Conservation (phyloP, 169 alveolate genomes). For the Cryptosporidium sp. region DNA sequence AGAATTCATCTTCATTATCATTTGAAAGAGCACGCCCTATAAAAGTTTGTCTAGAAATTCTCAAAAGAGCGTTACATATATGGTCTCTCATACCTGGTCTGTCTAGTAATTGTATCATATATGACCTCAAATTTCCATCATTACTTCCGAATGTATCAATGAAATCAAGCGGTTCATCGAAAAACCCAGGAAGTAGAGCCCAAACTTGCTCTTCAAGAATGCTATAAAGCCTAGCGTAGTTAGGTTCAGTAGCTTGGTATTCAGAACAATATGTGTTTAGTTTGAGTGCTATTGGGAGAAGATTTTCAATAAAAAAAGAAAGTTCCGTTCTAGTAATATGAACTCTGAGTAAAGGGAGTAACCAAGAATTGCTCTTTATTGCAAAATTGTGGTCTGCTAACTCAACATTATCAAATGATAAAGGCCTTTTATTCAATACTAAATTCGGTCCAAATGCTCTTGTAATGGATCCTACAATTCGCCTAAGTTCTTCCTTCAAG, state of each 20-base stretch:
- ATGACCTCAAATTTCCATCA: not conserved
- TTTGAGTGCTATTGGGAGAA: constrained; percentile 58
- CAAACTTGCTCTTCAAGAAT: constrained; percentile 71
- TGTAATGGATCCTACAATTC: constrained; percentile 49
- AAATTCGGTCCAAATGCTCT: constrained; percentile 66
- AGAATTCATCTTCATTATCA: not conserved
- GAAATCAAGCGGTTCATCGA: constrained; percentile 57
- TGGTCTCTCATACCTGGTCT: constrained; percentile 28
- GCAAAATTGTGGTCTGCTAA: constrained; percentile 29
- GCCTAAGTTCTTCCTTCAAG: constrained; percentile 32
- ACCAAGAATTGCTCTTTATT: constrained; percentile 71
- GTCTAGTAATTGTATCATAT: constrained; percentile 48
- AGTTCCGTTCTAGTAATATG: constrained; percentile 53
- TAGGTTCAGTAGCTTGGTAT: constrained; percentile 20
- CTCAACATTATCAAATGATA: constrained; percentile 12
- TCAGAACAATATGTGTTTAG: constrained; percentile 6
- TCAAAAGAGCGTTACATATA: constrained; percentile 50
- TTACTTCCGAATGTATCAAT: not conserved
- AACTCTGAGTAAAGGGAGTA: constrained; percentile 62
- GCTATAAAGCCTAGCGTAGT: constrained; percentile 35
- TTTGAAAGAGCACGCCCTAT: constrained; percentile 19
- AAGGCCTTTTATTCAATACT: constrained; percentile 21
- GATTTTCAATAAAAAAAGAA: constrained; percentile 13
- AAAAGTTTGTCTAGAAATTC: constrained; percentile 60
- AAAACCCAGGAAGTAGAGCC: constrained; percentile 69